Percentiles rank a stretch among this genome's conserved stretches.
Evolutionary conservation across 768 basidiomycete species (phyloP).

Genomic region (Phaffia tasmanica): DNA sequence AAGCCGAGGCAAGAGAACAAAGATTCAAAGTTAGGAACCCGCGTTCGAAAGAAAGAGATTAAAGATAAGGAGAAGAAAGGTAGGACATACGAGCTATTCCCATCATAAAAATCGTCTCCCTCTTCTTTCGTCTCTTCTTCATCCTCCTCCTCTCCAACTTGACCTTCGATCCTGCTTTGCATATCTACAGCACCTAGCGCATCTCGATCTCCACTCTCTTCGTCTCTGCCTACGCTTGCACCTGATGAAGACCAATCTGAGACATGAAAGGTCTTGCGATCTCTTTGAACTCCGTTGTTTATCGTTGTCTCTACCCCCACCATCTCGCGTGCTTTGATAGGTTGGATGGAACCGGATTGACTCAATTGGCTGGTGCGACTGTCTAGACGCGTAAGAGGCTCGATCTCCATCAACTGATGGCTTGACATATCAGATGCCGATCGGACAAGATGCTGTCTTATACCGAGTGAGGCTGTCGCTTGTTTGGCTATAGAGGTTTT

Average conservation of each 20-base stretch:
- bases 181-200: not conserved
- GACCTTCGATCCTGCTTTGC: not conserved
- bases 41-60: not conserved
- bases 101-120: constrained; percentile 5
- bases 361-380: not conserved
- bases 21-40: not conserved
- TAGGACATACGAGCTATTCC: not conserved
- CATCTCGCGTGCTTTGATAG: too few species aligned
- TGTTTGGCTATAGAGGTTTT: not conserved
- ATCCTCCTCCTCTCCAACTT: not conserved
- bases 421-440: not conserved
- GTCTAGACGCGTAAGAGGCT: not conserved
- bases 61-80: too few species aligned
- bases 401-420: too few species aligned
- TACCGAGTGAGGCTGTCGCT: not conserved
- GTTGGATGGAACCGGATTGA: too few species aligned
- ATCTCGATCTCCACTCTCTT: not conserved
- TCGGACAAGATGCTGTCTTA: not conserved
- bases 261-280: not conserved
- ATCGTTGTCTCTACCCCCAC: too few species aligned
- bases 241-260: not conserved
- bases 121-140: not conserved
- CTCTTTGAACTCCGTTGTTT: too few species aligned
- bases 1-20: not conserved
- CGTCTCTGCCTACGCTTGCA: not conserved